Evolutionary conservation across 2,329 filamentous ascomycete genomes (phyloP).

Genomic region (Fulvia fulva): DNA sequence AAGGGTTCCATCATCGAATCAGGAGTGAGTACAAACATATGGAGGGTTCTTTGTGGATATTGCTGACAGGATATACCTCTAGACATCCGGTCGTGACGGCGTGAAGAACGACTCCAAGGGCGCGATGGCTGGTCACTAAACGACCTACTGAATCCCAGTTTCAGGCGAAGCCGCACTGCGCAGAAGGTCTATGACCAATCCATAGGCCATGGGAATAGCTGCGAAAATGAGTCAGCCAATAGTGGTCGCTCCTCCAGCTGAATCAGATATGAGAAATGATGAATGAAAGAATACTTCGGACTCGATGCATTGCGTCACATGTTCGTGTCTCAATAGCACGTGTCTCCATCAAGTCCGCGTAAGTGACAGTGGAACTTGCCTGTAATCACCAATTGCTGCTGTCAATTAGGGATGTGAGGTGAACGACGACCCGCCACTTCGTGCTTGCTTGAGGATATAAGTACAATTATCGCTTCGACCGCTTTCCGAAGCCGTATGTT

Average conservation of each 20-base stretch:
- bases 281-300: slow-evolving; percentile 14
- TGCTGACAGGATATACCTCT: not conserved
- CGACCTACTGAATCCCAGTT: not conserved
- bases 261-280: slow-evolving; percentile 16
- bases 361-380: not conserved
- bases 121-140: slow-evolving; percentile 28
- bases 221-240: not conserved
- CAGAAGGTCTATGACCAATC: not conserved
- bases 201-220: slow-evolving; percentile 3
- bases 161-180: not conserved
- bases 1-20: slow-evolving; percentile 65
- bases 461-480: not conserved
- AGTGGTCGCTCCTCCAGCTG: not conserved
- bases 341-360: not conserved
- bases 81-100: slow-evolving; percentile 41
- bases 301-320: not conserved
- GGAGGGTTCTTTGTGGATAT: not conserved
- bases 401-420: not conserved
- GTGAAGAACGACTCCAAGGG: slow-evolving; percentile 42
- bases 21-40: slow-evolving; percentile 44
- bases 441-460: not conserved
- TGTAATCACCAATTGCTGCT: not conserved
- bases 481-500: not conserved
- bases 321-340: not conserved
- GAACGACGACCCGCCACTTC: not conserved